Conservation (phyloP, 441 rosid species). For the Populus hybrid region DNA sequence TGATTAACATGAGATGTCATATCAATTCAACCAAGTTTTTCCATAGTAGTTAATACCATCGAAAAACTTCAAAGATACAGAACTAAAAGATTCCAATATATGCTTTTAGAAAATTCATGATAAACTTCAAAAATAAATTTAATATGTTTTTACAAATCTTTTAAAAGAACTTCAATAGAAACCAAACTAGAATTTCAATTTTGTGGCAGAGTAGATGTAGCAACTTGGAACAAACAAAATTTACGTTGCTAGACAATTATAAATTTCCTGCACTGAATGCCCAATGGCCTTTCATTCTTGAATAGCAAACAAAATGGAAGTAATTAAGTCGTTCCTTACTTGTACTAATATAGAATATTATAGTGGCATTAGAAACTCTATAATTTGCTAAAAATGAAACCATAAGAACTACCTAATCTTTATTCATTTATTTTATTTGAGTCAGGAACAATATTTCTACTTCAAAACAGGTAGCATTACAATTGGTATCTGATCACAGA, state of each 20-base stretch:
- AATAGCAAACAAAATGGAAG: neutral
- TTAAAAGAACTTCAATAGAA: neutral
- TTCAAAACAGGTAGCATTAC: neutral
- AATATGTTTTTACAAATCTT: neutral
- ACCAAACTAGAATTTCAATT: neutral
- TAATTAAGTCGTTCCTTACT: neutral
- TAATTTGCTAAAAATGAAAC: neutral
- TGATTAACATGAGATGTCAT: neutral
- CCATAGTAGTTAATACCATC: neutral
- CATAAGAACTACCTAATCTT: neutral
- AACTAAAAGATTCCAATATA: neutral
- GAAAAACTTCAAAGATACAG: neutral
- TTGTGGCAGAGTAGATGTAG: neutral
- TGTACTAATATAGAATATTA: too few relatives aligned
- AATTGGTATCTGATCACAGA: neutral
- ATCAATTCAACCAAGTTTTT: neutral
- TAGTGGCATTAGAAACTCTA: neutral
- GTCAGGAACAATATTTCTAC: neutral
- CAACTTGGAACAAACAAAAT: neutral
- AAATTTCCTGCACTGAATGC: neutral
- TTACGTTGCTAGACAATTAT: neutral
- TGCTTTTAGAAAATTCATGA: neutral
- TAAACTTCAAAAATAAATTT: neutral
- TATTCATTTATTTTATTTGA: too few relatives aligned
- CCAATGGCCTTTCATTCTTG: neutral